Conservation (phyloP, 805 yeast species). For the Kluyveromyces siamensis region DNA sequence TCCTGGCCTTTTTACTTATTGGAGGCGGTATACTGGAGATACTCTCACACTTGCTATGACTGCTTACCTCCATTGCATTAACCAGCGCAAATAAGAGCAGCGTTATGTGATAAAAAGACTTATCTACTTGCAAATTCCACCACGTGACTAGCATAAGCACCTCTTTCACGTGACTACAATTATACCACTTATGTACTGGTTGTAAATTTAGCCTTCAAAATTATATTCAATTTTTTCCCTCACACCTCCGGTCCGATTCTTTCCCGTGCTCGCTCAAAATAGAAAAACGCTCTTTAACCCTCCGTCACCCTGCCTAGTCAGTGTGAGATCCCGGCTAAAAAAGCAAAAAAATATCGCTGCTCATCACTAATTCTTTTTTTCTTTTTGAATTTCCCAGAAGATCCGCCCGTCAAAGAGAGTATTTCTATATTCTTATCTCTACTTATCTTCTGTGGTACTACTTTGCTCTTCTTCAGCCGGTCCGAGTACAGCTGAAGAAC, state of each 20-base stretch:
- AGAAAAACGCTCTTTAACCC: too few relatives aligned
- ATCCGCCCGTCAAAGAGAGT: too few relatives aligned
- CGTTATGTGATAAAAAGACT: background rate
- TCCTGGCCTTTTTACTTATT: constrained; percentile 55
- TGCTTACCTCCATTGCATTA: background rate
- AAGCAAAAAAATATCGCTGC: too few relatives aligned
- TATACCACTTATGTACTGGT: background rate
- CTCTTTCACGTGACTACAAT: constrained; percentile 27
- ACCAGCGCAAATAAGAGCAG: background rate
- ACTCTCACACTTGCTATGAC: constrained; percentile 16
- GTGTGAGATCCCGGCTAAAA: too few relatives aligned
- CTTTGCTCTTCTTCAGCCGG: background rate
- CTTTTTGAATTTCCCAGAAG: too few relatives aligned
- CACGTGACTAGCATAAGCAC: constrained; percentile 26
- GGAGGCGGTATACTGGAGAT: constrained; percentile 81
- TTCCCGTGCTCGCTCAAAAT: too few relatives aligned
- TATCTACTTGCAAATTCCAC: background rate
- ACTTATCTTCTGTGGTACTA: too few relatives aligned
- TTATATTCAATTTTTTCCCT: background rate
- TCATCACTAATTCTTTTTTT: too few relatives aligned
- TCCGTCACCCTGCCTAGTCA: too few relatives aligned
- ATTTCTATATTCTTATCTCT: too few relatives aligned
- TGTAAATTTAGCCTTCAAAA: background rate
- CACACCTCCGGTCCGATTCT: too few relatives aligned
- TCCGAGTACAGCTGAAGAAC: background rate